Evolutionary conservation across 441 rosid genomes (phyloP).

Genomic region (Mallotus repandus): DNA sequence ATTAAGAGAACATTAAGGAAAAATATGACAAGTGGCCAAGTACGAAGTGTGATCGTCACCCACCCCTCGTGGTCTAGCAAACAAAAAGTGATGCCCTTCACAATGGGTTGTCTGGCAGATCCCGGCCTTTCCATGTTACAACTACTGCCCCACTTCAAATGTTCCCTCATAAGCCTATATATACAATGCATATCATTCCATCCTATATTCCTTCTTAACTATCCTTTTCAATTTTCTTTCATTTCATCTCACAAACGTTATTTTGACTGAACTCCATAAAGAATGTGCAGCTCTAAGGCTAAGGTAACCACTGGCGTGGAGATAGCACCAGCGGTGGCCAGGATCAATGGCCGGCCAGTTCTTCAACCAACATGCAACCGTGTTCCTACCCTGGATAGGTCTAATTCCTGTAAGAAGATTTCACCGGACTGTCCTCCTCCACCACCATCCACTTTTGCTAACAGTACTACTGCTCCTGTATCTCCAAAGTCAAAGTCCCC

Average conservation of each 20-base stretch:
- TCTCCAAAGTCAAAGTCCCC: conserved; percentile 50
- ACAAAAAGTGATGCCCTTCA: conserved; percentile 2
- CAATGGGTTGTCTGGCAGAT: conserved; percentile 17
- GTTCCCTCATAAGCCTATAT: too few relatives aligned
- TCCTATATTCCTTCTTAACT: conserved; percentile 15
- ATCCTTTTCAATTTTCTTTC: not conserved
- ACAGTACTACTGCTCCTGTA: conserved; percentile 40
- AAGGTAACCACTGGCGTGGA: not conserved
- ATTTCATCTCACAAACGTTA: not conserved
- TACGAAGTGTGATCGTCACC: conserved; percentile 21
- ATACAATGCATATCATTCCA: not conserved
- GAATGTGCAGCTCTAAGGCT: conserved; percentile 21
- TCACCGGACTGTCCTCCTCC: conserved; percentile 33
- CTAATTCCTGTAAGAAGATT: conserved; percentile 44
- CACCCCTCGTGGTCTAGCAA: conserved; percentile 36
- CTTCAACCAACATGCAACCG: conserved; percentile 67
- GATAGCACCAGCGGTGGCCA: not conserved
- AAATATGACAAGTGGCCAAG: conserved; percentile 29
- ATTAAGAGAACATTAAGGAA: too few relatives aligned
- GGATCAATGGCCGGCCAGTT: conserved; percentile 57
- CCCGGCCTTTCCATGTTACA: conserved; percentile 23
- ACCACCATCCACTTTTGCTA: conserved; percentile 9
- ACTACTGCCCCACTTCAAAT: conserved; percentile 20
- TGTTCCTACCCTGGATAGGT: conserved; percentile 40
- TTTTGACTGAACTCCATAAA: not conserved